A percentile compares a stretch with the other conserved stretches of the same genome.
These are phyloP conservation scores for Pseudocercospora fuligena DNA, from an alignment of 2,329 filamentous ascomycete genomes.

Conservation along the genomic window DNA sequence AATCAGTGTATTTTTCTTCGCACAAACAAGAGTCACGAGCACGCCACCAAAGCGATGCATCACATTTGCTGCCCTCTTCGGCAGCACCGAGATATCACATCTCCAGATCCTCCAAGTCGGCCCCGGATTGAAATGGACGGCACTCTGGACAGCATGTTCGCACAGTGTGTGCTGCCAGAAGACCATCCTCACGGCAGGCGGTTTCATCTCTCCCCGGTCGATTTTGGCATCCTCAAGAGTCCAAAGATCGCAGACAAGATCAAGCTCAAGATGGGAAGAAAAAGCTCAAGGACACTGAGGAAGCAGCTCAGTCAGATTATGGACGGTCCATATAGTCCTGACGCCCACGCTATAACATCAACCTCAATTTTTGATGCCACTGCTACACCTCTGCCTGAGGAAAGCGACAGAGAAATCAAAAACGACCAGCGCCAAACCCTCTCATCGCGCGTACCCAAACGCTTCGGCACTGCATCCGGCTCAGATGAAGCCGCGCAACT, in stretches of 20 bases:
- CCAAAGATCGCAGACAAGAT: constrained; percentile 22
- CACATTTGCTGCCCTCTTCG: constrained; percentile 19
- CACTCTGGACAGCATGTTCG: constrained; percentile 1
- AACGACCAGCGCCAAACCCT: neutral
- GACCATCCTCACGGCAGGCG: constrained; percentile 21
- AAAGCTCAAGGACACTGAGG: constrained; percentile 20
- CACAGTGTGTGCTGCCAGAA: constrained; percentile 12
- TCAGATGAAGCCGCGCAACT: constrained; percentile 2
- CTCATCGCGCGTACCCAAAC: neutral
- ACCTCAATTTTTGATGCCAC: neutral
- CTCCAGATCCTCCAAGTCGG: constrained; percentile 13
- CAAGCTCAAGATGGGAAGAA: constrained; percentile 25
- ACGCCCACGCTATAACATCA: constrained; percentile 18
- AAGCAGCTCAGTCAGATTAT: constrained; percentile 20
- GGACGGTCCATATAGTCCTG: constrained; percentile 12
- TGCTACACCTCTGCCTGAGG: neutral
- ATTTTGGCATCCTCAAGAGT: constrained; percentile 21
- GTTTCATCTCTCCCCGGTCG: constrained; percentile 18
- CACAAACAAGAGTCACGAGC: neutral
- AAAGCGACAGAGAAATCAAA: neutral
- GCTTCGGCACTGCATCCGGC: constrained; percentile 12
- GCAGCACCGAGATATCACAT: constrained; percentile 1
- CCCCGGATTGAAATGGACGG: constrained; percentile 14
- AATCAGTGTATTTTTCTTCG: neutral
- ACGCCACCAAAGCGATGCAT: constrained; percentile 13